Base-by-base conservation (phyloP, 768 basidiomycete species). In the Serendipita sp. region DNA sequence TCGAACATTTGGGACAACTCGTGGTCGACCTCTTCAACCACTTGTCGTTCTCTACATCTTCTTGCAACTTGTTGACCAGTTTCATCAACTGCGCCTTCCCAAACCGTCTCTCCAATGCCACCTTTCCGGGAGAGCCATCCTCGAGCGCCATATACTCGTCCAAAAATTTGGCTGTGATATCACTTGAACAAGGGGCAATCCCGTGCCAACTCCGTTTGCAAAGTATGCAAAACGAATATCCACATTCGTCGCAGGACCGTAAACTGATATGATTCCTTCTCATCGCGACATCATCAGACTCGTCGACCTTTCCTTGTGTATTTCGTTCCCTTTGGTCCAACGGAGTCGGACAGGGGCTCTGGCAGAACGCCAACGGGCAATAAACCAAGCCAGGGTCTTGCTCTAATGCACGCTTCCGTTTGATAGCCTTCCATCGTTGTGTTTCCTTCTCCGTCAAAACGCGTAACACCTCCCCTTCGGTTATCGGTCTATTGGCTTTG, bases 301-400 rank as follows among this genome's bases (percentile, higher is more conserved):
- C 67, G 60, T 2, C 64, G 34, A 23, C 23, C n/a, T 32, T 60
- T 41, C 38, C 23, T 23, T 23, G 23, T 23, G 23, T 23, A 23
- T 23, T 41, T 16, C 18, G 48, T 4, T 8, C 23, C 28, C 56
- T 23, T 32, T 60, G 56, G 10, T 63, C 23, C 1, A 66, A 66
- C 8, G 87, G 84, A 68, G 80, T 81, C 44, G 81, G 78, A 4
- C 94, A 87, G 16, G 88, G 82, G n/a, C 81, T 79, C 72, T 94
- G 92, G 71, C 92, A 96, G 56, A 83, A 80, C 44, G 79, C 74
- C 74, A 89, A 79, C 0, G 91, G 92, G 74, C 92, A 96, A 46
- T 32, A 48, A 16, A 62, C 48, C 35, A 36, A 28, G n/a, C 13
- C 72, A 75, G 41, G 67, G 85, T 89, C 89, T 75, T 78, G 79